Percentiles rank a stretch among this genome's conserved stretches.
phyloP scores from a whole-genome alignment of 148 eudicot species.

The Nyssa sinensis region DNA sequence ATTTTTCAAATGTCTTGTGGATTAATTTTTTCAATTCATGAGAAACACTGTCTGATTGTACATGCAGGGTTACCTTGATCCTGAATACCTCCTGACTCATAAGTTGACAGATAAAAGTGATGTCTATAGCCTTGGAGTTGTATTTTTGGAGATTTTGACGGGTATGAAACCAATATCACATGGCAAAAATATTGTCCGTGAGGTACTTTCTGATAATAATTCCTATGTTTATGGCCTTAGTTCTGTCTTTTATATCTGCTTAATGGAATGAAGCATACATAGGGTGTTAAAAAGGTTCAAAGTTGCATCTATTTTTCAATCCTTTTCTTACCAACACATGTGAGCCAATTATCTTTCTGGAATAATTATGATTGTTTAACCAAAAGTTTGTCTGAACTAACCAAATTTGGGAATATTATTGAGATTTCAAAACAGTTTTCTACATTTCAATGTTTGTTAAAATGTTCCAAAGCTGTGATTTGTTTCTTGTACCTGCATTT shows the following conservation, averaged over 20 bases:
- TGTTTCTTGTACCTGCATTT: no score
- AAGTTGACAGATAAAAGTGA: constrained; percentile 84
- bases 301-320: background rate
- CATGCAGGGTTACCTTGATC: constrained; percentile 88
- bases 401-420: no score
- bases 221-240: background rate
- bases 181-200: constrained; percentile 82
- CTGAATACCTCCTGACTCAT: constrained; percentile 79
- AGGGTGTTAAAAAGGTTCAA: no score
- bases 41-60: background rate
- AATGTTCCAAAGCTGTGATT: no score
- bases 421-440: background rate
- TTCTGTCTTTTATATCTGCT: background rate
- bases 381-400: no score
- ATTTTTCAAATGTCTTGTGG: background rate
- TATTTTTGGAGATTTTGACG: constrained; percentile 77
- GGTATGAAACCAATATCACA: constrained; percentile 70
- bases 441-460: no score
- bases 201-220: constrained; percentile 38
- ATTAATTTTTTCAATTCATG: background rate
- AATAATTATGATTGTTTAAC: no score
- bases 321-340: background rate
- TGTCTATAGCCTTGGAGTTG: constrained; percentile 84
- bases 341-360: background rate
- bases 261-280: background rate